A percentile compares a stretch with the other conserved stretches of the same genome.
Conservation (phyloP, 805 yeast genomes). For the Torulaspora franciscae region DNA sequence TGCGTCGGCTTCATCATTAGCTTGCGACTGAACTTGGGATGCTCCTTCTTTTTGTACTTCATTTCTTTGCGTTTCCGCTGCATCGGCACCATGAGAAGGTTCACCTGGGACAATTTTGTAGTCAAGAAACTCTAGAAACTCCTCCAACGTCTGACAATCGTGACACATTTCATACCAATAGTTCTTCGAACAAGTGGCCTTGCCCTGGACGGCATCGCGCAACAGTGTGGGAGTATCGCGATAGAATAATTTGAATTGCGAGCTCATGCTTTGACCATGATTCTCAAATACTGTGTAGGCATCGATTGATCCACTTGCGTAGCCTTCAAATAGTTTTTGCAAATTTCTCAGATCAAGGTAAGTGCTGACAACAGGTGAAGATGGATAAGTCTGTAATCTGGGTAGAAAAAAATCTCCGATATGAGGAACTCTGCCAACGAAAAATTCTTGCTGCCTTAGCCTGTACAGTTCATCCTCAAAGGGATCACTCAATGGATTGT, state of each 20-base stretch:
- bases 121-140: constrained; percentile 23
- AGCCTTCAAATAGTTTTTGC: constrained; percentile 19
- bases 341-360: constrained; percentile 22
- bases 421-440: constrained; percentile 30
- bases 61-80: not conserved
- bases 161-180: constrained; percentile 33
- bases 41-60: not conserved
- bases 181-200: constrained; percentile 7
- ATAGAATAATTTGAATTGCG: constrained; percentile 27
- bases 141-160: constrained; percentile 24
- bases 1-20: not conserved
- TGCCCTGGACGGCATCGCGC: constrained; percentile 17
- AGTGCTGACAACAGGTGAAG: constrained; percentile 16
- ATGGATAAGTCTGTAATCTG: constrained; percentile 18
- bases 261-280: constrained; percentile 22
- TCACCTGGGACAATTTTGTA: constrained; percentile 17
- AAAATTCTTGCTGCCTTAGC: constrained; percentile 31
- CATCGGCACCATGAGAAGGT: not conserved
- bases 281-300: constrained; percentile 21
- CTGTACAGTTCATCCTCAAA: constrained; percentile 27
- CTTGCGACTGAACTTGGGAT: not conserved
- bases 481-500: constrained; percentile 30
- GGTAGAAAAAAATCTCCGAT: constrained; percentile 35
- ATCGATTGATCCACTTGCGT: constrained; percentile 25
- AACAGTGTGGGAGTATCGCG: constrained; percentile 27